Evolutionary conservation across 1,284 basidiomycete genomes (phyloP).

Genomic region (Malassezia arunalokei): DNA sequence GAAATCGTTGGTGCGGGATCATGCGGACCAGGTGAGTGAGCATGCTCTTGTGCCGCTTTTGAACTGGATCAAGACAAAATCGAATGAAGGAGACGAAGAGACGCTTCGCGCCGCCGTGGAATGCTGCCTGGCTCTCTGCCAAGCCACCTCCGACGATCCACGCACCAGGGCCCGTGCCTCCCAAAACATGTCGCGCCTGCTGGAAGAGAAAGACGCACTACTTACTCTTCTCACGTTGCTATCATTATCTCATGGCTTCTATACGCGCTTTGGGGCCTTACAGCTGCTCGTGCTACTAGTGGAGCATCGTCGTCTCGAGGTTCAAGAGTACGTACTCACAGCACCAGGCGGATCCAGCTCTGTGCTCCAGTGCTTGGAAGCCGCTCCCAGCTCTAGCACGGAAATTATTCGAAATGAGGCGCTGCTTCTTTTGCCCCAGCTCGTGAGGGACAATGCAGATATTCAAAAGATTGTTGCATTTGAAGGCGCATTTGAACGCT

Average conservation of each 20-base stretch:
- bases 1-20: slow-evolving; percentile 81
- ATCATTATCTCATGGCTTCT: slow-evolving; percentile 53
- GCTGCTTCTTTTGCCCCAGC: slow-evolving; percentile 66
- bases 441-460: slow-evolving; percentile 76
- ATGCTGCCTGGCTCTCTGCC: slow-evolving; percentile 33
- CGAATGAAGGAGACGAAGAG: slow-evolving; percentile 31
- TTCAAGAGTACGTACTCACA: slow-evolving; percentile 80
- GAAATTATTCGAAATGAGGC: slow-evolving; percentile 45
- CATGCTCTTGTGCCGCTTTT: slow-evolving; percentile 32
- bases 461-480: slow-evolving; percentile 96
- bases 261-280: slow-evolving; percentile 72
- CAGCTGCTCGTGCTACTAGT: slow-evolving; percentile 74
- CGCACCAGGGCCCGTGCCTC: slow-evolving; percentile 48
- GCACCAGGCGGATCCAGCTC: slow-evolving; percentile 59
- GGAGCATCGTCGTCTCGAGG: slow-evolving; percentile 55
- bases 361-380: slow-evolving; percentile 54
- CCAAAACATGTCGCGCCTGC: slow-evolving; percentile 60
- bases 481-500: slow-evolving; percentile 88
- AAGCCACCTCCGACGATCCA: slow-evolving; percentile 12
- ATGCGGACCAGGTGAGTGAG: slow-evolving; percentile 54
- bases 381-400: slow-evolving; percentile 46
- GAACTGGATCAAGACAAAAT: slow-evolving; percentile 17
- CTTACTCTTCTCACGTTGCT: slow-evolving; percentile 64
- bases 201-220: slow-evolving; percentile 59
- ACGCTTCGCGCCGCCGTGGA: slow-evolving; percentile 28